A percentile compares a stretch with the other conserved stretches of the same genome.
phyloP scores from a whole-genome alignment of 495 filamentous ascomycete genomes.

The Penicillium egyptiacum region DNA sequence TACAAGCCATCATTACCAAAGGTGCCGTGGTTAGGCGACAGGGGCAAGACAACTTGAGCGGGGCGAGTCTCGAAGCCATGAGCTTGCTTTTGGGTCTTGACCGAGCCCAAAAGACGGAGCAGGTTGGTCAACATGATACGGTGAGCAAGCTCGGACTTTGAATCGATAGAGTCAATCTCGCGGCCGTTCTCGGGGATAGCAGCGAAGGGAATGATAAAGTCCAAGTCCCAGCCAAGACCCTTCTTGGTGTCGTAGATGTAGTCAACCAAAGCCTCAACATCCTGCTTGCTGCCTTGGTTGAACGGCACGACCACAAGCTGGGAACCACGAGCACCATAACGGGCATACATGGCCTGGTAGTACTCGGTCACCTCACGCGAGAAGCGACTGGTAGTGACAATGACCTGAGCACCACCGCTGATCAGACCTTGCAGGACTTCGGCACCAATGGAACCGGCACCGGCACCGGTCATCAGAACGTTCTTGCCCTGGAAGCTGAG shows the following conservation, averaged over 20 bases:
- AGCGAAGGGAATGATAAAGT: slow-evolving; percentile 94
- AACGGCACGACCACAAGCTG: slow-evolving; percentile 97
- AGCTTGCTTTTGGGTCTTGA: slow-evolving; percentile 85
- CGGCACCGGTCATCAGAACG: slow-evolving; percentile 96
- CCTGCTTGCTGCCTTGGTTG: slow-evolving; percentile 98
- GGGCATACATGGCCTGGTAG: slow-evolving; percentile 97
- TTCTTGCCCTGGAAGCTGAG: slow-evolving; percentile 94
- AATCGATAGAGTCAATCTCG: slow-evolving; percentile 96
- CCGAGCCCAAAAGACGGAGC: slow-evolving; percentile 80
- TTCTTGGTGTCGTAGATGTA: slow-evolving; percentile 98
- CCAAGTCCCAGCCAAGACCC: slow-evolving; percentile 96
- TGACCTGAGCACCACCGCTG: slow-evolving; percentile 91
- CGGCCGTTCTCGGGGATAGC: slow-evolving; percentile 97
- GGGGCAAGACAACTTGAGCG: slow-evolving; percentile 91
- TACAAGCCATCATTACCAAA: slow-evolving; percentile 98
- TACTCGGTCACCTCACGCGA: slow-evolving; percentile 98
- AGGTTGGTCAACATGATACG: slow-evolving; percentile 99
- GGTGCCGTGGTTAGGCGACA: slow-evolving; percentile 97
- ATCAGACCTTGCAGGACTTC: slow-evolving; percentile 96
- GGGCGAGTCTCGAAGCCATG: slow-evolving; percentile 92
- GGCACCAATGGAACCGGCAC: slow-evolving; percentile 97
- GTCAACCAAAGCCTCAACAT: slow-evolving; percentile 86
- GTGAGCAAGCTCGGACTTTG: slow-evolving; percentile 96
- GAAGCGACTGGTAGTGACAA: slow-evolving; percentile 94
- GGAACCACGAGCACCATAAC: slow-evolving; percentile 88